Conservation (phyloP, 352 stramenopile species). For the Thraustochytrium sp. region DNA sequence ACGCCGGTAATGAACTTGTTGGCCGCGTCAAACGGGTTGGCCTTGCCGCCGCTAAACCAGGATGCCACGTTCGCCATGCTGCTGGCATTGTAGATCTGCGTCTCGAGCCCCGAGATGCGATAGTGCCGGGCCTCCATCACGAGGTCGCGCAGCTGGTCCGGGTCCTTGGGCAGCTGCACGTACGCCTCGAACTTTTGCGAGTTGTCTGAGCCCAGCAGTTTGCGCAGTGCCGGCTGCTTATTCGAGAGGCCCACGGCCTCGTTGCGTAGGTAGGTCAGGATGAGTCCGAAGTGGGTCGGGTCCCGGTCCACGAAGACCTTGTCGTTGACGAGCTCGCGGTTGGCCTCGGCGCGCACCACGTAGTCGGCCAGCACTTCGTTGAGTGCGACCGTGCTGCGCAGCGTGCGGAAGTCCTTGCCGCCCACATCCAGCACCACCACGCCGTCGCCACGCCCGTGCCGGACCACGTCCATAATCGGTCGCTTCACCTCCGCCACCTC, state of each 20-base stretch:
- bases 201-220: background rate
- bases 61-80: background rate
- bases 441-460: background rate
- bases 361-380: background rate
- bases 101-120: background rate
- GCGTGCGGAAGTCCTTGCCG: slow-evolving; percentile 11
- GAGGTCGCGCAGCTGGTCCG: background rate
- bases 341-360: background rate
- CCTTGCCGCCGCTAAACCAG: background rate
- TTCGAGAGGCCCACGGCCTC: background rate
- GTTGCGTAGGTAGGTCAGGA: background rate
- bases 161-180: background rate
- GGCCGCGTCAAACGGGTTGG: background rate
- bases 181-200: background rate
- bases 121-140: background rate
- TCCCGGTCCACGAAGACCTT: slow-evolving; percentile 24
- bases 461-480: background rate
- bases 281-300: background rate
- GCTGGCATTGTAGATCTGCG: background rate
- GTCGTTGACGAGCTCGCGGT: background rate
- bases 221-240: background rate
- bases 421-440: background rate
- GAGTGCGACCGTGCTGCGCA: background rate
- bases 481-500: too few relatives aligned
- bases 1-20: background rate